Evolutionary conservation across 2,329 filamentous ascomycete species (phyloP).

Genomic region (Colletotrichum sp.): DNA sequence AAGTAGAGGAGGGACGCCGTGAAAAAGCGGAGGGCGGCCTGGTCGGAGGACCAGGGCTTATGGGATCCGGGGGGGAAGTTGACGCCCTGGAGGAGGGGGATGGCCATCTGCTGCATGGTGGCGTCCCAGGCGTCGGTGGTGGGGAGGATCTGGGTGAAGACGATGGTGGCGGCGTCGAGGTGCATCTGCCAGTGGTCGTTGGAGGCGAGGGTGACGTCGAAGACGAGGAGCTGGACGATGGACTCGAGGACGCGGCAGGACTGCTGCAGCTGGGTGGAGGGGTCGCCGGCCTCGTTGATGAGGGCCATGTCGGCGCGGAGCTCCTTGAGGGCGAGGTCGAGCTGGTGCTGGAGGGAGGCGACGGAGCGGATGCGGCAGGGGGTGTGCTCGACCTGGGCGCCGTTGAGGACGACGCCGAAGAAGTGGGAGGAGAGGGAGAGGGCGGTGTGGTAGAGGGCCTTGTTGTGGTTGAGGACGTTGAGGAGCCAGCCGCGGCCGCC

Average conservation of each 20-base stretch:
- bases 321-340: constrained; percentile 48
- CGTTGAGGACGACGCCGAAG: constrained; percentile 50
- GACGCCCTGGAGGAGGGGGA: neutral
- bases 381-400: constrained; percentile 25
- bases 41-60: constrained; percentile 48
- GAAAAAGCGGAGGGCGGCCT: constrained; percentile 53
- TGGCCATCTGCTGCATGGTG: constrained; percentile 30
- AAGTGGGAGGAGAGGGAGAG: constrained; percentile 64
- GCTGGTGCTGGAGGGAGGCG: constrained; percentile 43
- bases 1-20: constrained; percentile 51
- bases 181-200: constrained; percentile 56
- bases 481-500: constrained; percentile 68
- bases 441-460: constrained; percentile 61
- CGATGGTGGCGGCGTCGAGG: constrained; percentile 52
- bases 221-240: constrained; percentile 59
- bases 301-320: constrained; percentile 46
- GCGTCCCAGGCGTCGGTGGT: constrained; percentile 40
- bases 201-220: constrained; percentile 51
- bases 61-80: constrained; percentile 24
- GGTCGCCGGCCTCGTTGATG: constrained; percentile 35
- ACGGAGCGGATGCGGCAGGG: constrained; percentile 27
- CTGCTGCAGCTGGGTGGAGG: constrained; percentile 33
- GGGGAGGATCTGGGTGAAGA: constrained; percentile 53
- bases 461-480: constrained; percentile 60
- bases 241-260: constrained; percentile 50